Base-by-base conservation (phyloP, 2,329 filamentous ascomycete species). In the Thielaviopsis euricoi region DNA sequence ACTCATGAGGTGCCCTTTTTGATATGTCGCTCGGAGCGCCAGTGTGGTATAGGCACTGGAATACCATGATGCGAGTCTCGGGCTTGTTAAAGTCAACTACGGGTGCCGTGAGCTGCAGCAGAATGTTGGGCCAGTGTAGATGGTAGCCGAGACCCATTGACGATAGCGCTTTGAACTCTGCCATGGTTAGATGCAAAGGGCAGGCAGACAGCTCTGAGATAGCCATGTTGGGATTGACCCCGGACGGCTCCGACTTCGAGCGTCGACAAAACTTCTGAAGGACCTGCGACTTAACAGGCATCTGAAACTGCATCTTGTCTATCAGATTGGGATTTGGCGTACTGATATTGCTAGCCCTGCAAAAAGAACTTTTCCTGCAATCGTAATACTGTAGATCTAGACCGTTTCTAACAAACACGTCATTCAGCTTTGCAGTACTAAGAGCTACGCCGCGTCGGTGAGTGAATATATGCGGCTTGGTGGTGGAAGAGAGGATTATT, bases 41-140 rank as follows among this genome's bases (percentile, higher is more conserved):
- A 2, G 70, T 70, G 65, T 81, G 74, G 61, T 73, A 70, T 10
- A 73, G 68, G 0, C 71, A 68, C 61, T 85, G 80, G 1, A 73
- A 63, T 0, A 82, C 55, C 0, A 82, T 63, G 1, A 74, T 61
- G 6, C 67, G 67, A 0, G 76, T 76, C 49, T 79, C 75, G 0
- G 67, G 59, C 49, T 75, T 74, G 12, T 73, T 75, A 40, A 80
- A 74, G 51, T 80, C 74, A 0, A 85, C 56, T 1, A 68, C 68
- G 0, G 75, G 73, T 1, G 69, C 67, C 0, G 67, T 65, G 2
- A 85, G 65, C 62, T 82, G 74, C 0, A 70, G 63, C 0, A 80
- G 64, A 2, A 85, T 74, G 56, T 82, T 83, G 9, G 70, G 63
- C 76, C 79, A 84, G 55, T 80, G 76, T 9, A 81, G 66, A 0